Evolutionary conservation across 345 rosid species (phyloP).

Genomic region (Pistacia atlantica): DNA sequence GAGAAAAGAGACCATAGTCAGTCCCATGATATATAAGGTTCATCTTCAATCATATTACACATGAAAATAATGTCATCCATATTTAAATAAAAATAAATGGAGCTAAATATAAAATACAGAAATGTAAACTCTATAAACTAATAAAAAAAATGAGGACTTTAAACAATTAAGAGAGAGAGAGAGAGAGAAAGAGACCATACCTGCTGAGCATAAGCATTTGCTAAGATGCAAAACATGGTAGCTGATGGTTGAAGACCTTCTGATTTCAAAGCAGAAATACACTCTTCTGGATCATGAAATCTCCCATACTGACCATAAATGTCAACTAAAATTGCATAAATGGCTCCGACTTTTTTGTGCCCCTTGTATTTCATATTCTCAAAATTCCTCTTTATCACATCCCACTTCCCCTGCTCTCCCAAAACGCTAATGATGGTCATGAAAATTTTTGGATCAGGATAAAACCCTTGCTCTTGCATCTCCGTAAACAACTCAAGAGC

Average conservation of each 20-base stretch:
- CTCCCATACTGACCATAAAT: constrained; percentile 66
- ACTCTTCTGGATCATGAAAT: constrained; percentile 53
- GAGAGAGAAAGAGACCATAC: constrained; percentile 23
- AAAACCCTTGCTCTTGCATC: constrained; percentile 64
- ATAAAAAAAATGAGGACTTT: background rate
- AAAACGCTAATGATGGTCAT: constrained; percentile 48
- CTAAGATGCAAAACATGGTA: constrained; percentile 56
- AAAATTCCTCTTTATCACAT: constrained; percentile 42
- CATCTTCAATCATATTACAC: background rate
- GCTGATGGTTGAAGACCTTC: constrained; percentile 53
- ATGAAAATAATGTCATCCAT: background rate
- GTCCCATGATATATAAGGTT: background rate
- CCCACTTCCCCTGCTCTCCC: constrained; percentile 74
- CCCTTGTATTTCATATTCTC: constrained; percentile 46
- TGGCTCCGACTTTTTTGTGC: constrained; percentile 37
- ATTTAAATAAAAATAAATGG: background rate
- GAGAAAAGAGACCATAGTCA: background rate
- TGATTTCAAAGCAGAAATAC: constrained; percentile 53
- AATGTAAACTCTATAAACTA: background rate
- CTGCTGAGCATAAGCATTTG: constrained; percentile 85
- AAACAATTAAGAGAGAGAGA: background rate
- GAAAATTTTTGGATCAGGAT: constrained; percentile 69
- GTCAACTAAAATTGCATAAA: constrained; percentile 58
- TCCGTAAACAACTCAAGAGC: constrained; percentile 52
- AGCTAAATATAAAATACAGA: background rate